Evolutionary conservation across 345 rosid genomes (phyloP).

Genomic region (Lepidium didymum): DNA sequence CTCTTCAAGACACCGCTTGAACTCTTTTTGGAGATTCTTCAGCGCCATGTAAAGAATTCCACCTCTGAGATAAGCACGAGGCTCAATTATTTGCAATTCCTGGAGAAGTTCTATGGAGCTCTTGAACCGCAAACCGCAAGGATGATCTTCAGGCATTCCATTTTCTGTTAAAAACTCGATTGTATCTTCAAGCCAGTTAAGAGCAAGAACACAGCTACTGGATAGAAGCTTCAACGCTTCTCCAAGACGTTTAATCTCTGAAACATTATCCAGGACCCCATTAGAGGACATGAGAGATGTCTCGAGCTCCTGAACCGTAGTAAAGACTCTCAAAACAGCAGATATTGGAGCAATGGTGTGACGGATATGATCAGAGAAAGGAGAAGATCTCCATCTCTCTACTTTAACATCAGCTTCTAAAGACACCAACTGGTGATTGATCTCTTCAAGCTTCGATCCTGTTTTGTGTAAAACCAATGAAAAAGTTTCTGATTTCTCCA

Average conservation of each 20-base stretch:
- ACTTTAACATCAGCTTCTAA: slow-evolving; percentile 38
- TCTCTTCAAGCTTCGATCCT: slow-evolving; percentile 35
- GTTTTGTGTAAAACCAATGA: slow-evolving; percentile 35
- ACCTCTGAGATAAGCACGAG: slow-evolving; percentile 33
- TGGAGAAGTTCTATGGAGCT: slow-evolving; percentile 36
- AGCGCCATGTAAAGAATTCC: slow-evolving; percentile 43
- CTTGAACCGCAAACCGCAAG: slow-evolving; percentile 34
- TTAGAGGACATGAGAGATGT: slow-evolving; percentile 25
- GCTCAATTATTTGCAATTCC: slow-evolving; percentile 35
- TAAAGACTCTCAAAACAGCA: slow-evolving; percentile 47
- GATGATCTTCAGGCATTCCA: slow-evolving; percentile 29
- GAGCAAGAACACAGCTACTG: slow-evolving; percentile 56
- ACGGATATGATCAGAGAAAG: slow-evolving; percentile 44
- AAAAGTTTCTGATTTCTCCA: slow-evolving; percentile 54
- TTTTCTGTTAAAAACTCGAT: slow-evolving; percentile 41
- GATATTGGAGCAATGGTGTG: slow-evolving; percentile 51
- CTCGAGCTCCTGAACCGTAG: slow-evolving; percentile 46
- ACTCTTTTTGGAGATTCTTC: slow-evolving; percentile 44
- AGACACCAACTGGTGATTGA: slow-evolving; percentile 31
- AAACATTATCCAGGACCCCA: slow-evolving; percentile 37
- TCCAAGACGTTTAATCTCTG: slow-evolving; percentile 44
- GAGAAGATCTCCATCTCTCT: slow-evolving; percentile 32
- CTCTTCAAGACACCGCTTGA: slow-evolving; percentile 41
- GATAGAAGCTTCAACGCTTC: slow-evolving; percentile 59
- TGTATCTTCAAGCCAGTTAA: slow-evolving; percentile 61